Evolutionary conservation across 2,329 filamentous ascomycete genomes (phyloP).

Genomic region (Whalleya microplaca): DNA sequence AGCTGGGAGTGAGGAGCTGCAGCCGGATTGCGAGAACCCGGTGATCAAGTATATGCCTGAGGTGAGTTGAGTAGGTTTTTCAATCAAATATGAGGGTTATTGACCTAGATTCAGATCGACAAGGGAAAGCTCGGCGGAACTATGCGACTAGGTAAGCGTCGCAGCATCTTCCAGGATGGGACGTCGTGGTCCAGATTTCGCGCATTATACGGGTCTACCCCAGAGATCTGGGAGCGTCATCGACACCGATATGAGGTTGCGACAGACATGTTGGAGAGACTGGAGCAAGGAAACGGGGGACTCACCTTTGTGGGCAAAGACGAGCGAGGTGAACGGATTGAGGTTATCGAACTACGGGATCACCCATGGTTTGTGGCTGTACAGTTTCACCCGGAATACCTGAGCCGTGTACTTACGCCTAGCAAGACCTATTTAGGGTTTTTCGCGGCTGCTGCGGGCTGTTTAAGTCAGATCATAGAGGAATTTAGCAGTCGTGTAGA

Average conservation of each 20-base stretch:
- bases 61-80: constrained; percentile 13
- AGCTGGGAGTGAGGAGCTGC: constrained; percentile 61
- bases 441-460: constrained; percentile 75
- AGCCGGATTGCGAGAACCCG: constrained; percentile 62
- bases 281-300: constrained; percentile 63
- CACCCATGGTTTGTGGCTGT: constrained; percentile 76
- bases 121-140: constrained; percentile 75
- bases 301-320: constrained; percentile 81
- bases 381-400: constrained; percentile 89
- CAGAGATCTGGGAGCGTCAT: constrained; percentile 72
- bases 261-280: constrained; percentile 70
- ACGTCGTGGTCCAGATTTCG: constrained; percentile 81
- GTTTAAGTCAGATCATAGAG: constrained; percentile 50
- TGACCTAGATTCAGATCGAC: background rate
- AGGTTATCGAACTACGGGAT: constrained; percentile 79
- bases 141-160: constrained; percentile 80
- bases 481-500: background rate
- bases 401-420: constrained; percentile 73
- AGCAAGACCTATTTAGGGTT: constrained; percentile 82
- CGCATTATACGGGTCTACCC: constrained; percentile 67
- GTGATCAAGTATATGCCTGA: constrained; percentile 95
- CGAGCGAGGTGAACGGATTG: constrained; percentile 77
- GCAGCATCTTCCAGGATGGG: constrained; percentile 74
- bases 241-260: constrained; percentile 92
- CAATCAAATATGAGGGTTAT: background rate